Base-by-base conservation (phyloP, 495 filamentous ascomycete species). In the Xylaria intraflava region DNA sequence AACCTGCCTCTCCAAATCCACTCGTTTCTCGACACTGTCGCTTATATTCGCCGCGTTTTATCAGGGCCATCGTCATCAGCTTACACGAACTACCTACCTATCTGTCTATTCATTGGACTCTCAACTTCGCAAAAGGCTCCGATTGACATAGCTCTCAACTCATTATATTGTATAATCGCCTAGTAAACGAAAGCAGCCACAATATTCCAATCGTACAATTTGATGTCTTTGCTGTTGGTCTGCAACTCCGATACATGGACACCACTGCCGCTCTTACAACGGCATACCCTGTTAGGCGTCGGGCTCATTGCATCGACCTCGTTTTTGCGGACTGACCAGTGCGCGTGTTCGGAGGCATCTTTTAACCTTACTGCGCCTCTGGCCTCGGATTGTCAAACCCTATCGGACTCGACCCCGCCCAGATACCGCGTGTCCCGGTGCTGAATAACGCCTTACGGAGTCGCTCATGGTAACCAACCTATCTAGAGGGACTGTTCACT, bases 171-270 rank as follows among this genome's bases (percentile, higher is more conserved):
- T 2, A 24, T 38, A 9, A 45, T 26, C 20, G 29, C 33, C 6
- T 35, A 16, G 27, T 3, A 29, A 30, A 27, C 29, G 12, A 20
- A 47, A 52, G 29, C 7, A 57, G 23, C 51, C 51, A 29, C 56
- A 55, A 46, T 51, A 46, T 40, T 48, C 46, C 40, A 27, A 51
- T 53, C 53, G 49, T 42, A 47, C 33, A 35, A 43, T 45, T 61
- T 44, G 46, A 65, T 65, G 62, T 58, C 49, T 57, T 51, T 55
- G 57, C 55, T 56, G 43, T 46, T 48, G 60, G 43, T 27, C 51
- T 50, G 49, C 62, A 52, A 38, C 53, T 60, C 50, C 12, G 52
- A 61, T 57, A 58, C 56, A 56, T 59, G 56, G 52, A 66, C 61
- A 50, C 36, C 51, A 51, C 44, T 53, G 55, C 54, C 54, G 49